Base-by-base conservation (phyloP, 108 stramenopile species). In the Pinguiococcus pyrenoidosus region DNA sequence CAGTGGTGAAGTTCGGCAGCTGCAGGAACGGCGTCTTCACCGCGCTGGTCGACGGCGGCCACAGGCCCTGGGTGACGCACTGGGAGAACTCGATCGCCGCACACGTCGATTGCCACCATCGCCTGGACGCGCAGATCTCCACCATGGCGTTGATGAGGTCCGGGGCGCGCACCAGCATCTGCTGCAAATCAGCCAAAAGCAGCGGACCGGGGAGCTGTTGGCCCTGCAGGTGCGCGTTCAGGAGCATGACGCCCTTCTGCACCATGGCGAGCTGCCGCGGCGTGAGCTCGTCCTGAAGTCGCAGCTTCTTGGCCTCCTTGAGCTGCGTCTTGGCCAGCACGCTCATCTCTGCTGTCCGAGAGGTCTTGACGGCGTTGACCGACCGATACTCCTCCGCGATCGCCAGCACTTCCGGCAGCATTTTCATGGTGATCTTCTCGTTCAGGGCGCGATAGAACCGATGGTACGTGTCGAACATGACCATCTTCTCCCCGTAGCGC, bases 401-500 rank as follows among this genome's bases (percentile, higher is more conserved):
- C 16, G 58, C 56, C 16, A 45, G 27, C 35, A 55, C 54, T 44
- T 55, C 54, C 36, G 54, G 44, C 35, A 55, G 36, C 34, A 30
- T 45, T 20, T 45, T 45, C 54, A 55, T 29, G 29, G 18, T 10
- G 10, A 38, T 33, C 5, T 21, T 2, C 14, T 55, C 54, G 35
- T 44, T 46, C 35, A 17, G 38, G 14, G 38, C 16, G 14, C 14
- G 38, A 17, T 92, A 84, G 66, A 74, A 89, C 83, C 85, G 89
- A 3, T 78, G 73, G 62, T 92, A 96, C 26, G 90, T 85, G 55
- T 90, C 84, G 74, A 92, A 92, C 87, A 91, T 89, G 64, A 96
- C 86, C 58, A 91, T 84, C 64, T 91, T 96, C 69, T 96, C 94
- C 10, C 91, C 91, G 61, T 78, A 92, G 36, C 91, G 85, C 56